Conservation (phyloP, 2,329 filamentous ascomycete species). For the Cytospora piceae region DNA sequence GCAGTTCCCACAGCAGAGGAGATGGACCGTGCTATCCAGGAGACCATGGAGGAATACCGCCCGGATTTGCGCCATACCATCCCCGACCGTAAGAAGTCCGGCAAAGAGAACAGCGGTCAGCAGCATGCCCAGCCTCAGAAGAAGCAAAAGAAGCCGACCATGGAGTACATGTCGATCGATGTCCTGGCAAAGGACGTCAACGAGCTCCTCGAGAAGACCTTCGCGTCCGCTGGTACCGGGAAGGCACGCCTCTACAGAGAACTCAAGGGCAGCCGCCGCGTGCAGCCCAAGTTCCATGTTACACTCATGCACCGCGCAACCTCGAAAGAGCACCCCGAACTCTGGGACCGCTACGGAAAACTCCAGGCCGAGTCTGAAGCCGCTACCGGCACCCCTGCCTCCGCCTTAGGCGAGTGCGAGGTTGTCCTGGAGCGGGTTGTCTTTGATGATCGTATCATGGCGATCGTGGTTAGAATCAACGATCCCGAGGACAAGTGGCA, state of each 20-base stretch:
- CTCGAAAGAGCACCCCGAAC: conserved; percentile 61
- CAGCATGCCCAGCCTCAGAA: conserved; percentile 39
- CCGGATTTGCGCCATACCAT: conserved; percentile 78
- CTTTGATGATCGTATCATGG: conserved; percentile 87
- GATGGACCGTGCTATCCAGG: conserved; percentile 78
- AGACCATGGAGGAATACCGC: conserved; percentile 75
- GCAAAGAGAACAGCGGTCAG: conserved; percentile 43
- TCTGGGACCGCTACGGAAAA: conserved; percentile 76
- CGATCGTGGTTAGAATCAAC: conserved; percentile 78
- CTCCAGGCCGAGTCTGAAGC: conserved; percentile 55
- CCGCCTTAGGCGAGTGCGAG: conserved; percentile 65
- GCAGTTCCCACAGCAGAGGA: conserved; percentile 72
- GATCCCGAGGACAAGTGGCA: conserved; percentile 62
- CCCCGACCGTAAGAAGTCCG: conserved; percentile 58
- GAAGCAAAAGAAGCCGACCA: conserved; percentile 49
- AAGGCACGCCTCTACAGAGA: conserved; percentile 73
- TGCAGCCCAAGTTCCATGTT: conserved; percentile 89
- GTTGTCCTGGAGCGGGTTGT: conserved; percentile 73
- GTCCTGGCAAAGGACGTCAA: conserved; percentile 49
- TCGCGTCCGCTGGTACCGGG: conserved; percentile 57
- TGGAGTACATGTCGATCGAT: conserved; percentile 62
- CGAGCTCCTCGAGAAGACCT: conserved; percentile 69
- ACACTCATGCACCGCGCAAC: conserved; percentile 84
- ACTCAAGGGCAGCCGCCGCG: conserved; percentile 71
- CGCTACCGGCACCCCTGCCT: conserved; percentile 44